phyloP scores from a whole-genome alignment of 192 early-diverging fungal species.

The Coemansia sp. region DNA sequence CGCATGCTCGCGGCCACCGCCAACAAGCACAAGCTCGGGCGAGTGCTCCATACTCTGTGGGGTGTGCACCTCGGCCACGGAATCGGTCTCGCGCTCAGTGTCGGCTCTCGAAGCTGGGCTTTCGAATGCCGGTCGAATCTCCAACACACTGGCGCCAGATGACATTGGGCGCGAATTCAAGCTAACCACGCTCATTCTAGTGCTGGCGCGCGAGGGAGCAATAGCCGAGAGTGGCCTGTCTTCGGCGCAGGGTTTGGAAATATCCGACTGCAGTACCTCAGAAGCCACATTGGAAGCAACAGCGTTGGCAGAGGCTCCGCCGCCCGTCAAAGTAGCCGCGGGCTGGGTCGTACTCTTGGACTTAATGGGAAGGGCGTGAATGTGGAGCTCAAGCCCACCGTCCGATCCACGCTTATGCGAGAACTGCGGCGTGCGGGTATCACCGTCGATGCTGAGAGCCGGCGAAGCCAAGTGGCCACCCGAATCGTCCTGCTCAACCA shows the following conservation, averaged over 20 bases:
- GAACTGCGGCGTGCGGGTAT: slow-evolving; percentile 34
- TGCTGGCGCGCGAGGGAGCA: slow-evolving; percentile 17
- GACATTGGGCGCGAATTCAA: slow-evolving; percentile 26
- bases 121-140: slow-evolving; percentile 48
- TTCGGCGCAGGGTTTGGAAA: background rate
- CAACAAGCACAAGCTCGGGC: slow-evolving; percentile 34
- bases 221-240: background rate
- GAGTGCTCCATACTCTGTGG: slow-evolving; percentile 29
- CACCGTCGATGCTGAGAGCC: slow-evolving; percentile 23
- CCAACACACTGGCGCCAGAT: slow-evolving; percentile 37
- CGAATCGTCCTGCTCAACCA: slow-evolving; percentile 48
- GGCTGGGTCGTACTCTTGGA: slow-evolving; percentile 5
- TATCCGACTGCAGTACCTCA: background rate
- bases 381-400: slow-evolving; percentile 48
- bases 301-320: slow-evolving; percentile 5
- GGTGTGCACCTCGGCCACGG: slow-evolving; percentile 16
- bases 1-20: slow-evolving; percentile 11
- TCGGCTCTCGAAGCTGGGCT: slow-evolving; percentile 14
- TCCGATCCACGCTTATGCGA: slow-evolving; percentile 27
- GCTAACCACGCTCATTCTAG: slow-evolving; percentile 37
- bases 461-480: slow-evolving; percentile 28
- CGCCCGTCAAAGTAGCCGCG: slow-evolving; percentile 14
- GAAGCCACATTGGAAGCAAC: background rate
- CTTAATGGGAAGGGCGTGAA: slow-evolving; percentile 35
- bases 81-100: slow-evolving; percentile 6